Conservation (phyloP, 1,139 yeast genomes). For the Sugiyamaella pinicola region DNA sequence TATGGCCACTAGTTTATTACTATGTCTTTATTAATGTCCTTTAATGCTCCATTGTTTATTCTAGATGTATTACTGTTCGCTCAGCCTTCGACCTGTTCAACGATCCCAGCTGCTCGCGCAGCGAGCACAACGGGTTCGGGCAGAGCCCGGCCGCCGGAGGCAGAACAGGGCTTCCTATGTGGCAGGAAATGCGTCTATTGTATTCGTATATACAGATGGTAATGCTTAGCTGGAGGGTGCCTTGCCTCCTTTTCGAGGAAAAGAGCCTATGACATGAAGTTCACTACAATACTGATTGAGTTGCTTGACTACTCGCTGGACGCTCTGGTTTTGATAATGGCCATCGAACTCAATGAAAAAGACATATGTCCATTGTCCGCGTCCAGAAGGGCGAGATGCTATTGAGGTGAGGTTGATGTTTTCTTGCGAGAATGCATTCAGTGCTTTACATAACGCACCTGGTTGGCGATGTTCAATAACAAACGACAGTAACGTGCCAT, state of each 20-base stretch:
- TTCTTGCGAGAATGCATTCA: slow-evolving; percentile 58
- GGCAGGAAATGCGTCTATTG: not conserved
- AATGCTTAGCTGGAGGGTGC: slow-evolving; percentile 1
- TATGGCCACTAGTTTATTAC: slow-evolving; percentile 54
- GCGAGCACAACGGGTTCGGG: too few relatives aligned
- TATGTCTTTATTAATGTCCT: not conserved
- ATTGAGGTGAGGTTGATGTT: slow-evolving; percentile 71
- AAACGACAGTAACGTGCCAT: slow-evolving; percentile 63
- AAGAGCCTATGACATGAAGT: slow-evolving; percentile 30
- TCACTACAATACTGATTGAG: slow-evolving; percentile 27
- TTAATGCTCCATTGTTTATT: not conserved
- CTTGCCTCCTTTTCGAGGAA: slow-evolving; percentile 19
- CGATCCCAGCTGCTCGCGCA: too few relatives aligned
- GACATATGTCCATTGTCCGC: slow-evolving; percentile 77
- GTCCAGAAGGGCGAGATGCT: slow-evolving; percentile 66
- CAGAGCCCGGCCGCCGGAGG: too few relatives aligned
- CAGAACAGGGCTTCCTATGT: too few relatives aligned
- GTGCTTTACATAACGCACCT: slow-evolving; percentile 72
- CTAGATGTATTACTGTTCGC: not conserved
- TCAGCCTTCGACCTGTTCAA: too few relatives aligned
- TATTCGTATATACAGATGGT: slow-evolving; percentile 4
- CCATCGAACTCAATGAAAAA: slow-evolving; percentile 71
- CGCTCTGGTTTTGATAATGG: slow-evolving; percentile 30
- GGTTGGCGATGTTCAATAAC: slow-evolving; percentile 64
- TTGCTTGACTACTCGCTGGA: slow-evolving; percentile 28